A percentile compares a stretch with the other conserved stretches of the same genome.
Conservation (phyloP, 1,284 basidiomycete genomes). For the Ceraceosorus guamensis region DNA sequence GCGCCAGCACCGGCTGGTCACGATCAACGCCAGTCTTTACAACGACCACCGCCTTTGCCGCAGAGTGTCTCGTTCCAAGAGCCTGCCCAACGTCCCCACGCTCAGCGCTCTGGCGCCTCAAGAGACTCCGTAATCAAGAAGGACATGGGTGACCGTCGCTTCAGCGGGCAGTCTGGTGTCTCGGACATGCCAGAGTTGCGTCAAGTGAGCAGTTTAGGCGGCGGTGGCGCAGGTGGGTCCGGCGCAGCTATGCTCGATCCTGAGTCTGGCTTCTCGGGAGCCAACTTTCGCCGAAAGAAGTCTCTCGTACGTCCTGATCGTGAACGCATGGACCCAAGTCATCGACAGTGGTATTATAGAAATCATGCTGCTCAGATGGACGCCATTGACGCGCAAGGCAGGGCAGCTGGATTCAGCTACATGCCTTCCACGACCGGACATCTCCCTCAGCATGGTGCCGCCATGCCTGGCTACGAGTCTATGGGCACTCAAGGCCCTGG, state of each 20-base stretch:
- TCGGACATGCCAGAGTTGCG: conserved; percentile 18
- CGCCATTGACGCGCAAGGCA: conserved; percentile 19
- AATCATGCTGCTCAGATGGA: conserved; percentile 74
- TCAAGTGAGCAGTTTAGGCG: conserved; percentile 15
- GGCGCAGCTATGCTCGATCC: conserved; percentile 22
- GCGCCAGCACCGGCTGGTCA: background rate
- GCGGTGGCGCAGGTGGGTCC: conserved; percentile 8
- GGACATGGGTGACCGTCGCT: conserved; percentile 23
- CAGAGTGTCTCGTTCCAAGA: conserved; percentile 34
- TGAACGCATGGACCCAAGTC: conserved; percentile 90
- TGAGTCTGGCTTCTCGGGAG: conserved; percentile 32
- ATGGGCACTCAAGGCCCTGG: conserved; percentile 38
- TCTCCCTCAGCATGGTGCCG: conserved; percentile 45
- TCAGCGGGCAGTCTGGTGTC: conserved; percentile 10
- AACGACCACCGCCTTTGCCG: background rate
- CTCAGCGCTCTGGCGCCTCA: conserved; percentile 22
- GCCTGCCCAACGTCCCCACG: conserved; percentile 16
- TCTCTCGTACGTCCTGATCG: conserved; percentile 86
- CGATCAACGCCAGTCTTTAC: too few species aligned
- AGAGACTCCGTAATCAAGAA: conserved; percentile 30
- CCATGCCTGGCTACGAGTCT: conserved; percentile 27
- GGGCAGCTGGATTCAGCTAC: conserved; percentile 33
- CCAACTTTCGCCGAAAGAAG: conserved; percentile 68
- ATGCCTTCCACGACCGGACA: conserved; percentile 47
- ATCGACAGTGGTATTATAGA: conserved; percentile 92